These are phyloP conservation scores for Zygosaccharomyces sapae DNA, from an alignment of 1,139 yeast species.

Conservation along the genomic window DNA sequence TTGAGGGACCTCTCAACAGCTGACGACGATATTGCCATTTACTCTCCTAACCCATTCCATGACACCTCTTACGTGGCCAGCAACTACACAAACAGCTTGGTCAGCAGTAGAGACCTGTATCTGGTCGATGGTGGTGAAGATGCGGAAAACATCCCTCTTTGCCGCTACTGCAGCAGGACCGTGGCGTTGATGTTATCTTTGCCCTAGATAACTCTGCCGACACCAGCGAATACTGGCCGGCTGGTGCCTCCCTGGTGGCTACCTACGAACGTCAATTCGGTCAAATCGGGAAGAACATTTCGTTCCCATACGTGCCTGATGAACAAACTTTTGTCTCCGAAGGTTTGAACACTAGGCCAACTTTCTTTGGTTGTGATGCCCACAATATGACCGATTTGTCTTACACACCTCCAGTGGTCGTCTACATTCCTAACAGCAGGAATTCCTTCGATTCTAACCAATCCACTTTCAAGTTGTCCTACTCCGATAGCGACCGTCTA, in stretches of 20 bases:
- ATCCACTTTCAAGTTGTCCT: conserved; percentile 65
- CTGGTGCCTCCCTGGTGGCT: conserved; percentile 63
- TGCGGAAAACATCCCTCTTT: conserved; percentile 71
- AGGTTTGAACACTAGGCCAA: conserved; percentile 59
- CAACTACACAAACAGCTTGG: conserved; percentile 37
- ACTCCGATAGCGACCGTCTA: conserved; percentile 53
- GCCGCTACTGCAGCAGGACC: conserved; percentile 67
- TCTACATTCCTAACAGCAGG: conserved; percentile 76
- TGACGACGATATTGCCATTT: conserved; percentile 65
- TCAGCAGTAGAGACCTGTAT: conserved; percentile 45
- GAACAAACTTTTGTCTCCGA: conserved; percentile 53
- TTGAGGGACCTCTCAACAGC: conserved; percentile 45
- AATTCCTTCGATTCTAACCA: conserved; percentile 64
- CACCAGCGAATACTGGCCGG: conserved; percentile 64
- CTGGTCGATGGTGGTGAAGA: conserved; percentile 93
- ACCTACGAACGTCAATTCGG: conserved; percentile 70
- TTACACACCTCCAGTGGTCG: conserved; percentile 64
- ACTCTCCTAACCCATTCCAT: conserved; percentile 64
- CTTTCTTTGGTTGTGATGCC: conserved; percentile 84
- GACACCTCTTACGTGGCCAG: conserved; percentile 45
- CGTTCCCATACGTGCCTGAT: conserved; percentile 88
- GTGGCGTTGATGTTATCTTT: conserved; percentile 73
- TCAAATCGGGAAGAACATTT: conserved; percentile 55
- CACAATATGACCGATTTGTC: conserved; percentile 55
- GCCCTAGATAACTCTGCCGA: conserved; percentile 89